Percentiles rank a stretch among this genome's conserved stretches.
phyloP scores from a whole-genome alignment of 2,329 filamentous ascomycete species.

The Xylaria multiplex region DNA sequence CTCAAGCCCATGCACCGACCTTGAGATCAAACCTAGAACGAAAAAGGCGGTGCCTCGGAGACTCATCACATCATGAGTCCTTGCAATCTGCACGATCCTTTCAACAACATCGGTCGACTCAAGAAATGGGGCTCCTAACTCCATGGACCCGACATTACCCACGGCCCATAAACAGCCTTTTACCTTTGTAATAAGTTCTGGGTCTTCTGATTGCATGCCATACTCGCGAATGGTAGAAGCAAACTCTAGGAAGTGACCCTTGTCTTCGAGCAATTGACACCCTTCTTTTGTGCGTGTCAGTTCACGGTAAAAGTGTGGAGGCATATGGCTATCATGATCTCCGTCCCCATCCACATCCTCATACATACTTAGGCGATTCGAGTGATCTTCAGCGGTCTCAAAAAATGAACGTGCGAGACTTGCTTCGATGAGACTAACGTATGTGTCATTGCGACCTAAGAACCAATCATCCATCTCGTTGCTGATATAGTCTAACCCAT shows the following conservation, averaged over 20 bases:
- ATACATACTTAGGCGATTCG: conserved; percentile 67
- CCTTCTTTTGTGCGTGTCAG: conserved; percentile 92
- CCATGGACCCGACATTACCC: conserved; percentile 98
- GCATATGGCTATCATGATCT: conserved; percentile 73
- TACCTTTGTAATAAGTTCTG: conserved; percentile 88
- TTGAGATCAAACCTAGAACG: conserved; percentile 89
- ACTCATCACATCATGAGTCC: conserved; percentile 88
- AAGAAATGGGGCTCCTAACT: conserved; percentile 92
- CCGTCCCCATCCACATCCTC: conserved; percentile 63
- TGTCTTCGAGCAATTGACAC: conserved; percentile 87
- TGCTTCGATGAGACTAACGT: conserved; percentile 94
- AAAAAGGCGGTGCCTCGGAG: conserved; percentile 96
- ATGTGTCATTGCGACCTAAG: conserved; percentile 93
- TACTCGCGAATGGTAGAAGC: conserved; percentile 87
- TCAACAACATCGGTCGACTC: conserved; percentile 90
- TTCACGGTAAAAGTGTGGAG: conserved; percentile 98
- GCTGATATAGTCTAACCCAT: conserved; percentile 97
- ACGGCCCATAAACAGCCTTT: conserved; percentile 98
- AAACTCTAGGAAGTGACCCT: conserved; percentile 97
- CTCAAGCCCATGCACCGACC: conserved; percentile 90
- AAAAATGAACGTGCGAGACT: conserved; percentile 87
- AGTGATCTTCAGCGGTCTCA: conserved; percentile 68
- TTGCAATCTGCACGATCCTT: conserved; percentile 87
- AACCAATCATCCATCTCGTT: conserved; percentile 99
- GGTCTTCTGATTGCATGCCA: conserved; percentile 84